Evolutionary conservation across 2,329 filamentous ascomycete species (phyloP), one percentile per base, ranked within the genome.

Genomic region (Botrytis cinerea): DNA sequence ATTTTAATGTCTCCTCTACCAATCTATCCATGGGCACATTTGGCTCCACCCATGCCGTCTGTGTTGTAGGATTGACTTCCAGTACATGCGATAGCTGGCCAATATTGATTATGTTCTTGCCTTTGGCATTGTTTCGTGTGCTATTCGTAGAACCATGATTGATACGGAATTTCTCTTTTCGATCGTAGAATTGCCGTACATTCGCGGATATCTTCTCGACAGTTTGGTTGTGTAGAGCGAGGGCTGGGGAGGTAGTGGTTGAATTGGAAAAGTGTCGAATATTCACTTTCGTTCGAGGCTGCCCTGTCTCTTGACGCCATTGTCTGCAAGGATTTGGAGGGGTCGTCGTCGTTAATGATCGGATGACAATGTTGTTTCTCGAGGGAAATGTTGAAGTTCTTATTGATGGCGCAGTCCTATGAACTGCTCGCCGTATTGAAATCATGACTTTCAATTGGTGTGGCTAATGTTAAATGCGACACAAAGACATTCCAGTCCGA

Each of bases 21-120:
- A 93, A 83, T 0, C 83, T 82, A 74, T 91, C 90, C 90, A 93
- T 92, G 0, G 89, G 84, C 5, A 93, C 90, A 76, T 92, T 93
- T 0, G 90, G 90, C 78, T 93, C 90, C 0, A 92, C 90, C 0
- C 89, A 77, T 66, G 83, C 84, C 20, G 83, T 86, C 74, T 83
- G 84, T 9, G 78, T 81, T 25, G 80, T 74, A 16, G 76, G 76
- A 76, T 87, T 81, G 64, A 88, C 82, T 12, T 79, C 75, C 14
- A 88, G 75, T 1, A 88, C 83, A 77, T 85, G 80, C 48, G 83
- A 84, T n/a, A 87, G 81, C 5, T 78, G 80, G 75, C 82, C 85
- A n/a, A 85, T 86, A 75, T 87, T 85, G 62, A 88, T 81, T 72
- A 85, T 78, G 66, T 82, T 81, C 40, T 80, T 82, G 16, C 72